Percentiles rank a stretch among this genome's conserved stretches.
phyloP scores from a whole-genome alignment of 2,329 filamentous ascomycete species.

The Pseudocercospora fuligena region DNA sequence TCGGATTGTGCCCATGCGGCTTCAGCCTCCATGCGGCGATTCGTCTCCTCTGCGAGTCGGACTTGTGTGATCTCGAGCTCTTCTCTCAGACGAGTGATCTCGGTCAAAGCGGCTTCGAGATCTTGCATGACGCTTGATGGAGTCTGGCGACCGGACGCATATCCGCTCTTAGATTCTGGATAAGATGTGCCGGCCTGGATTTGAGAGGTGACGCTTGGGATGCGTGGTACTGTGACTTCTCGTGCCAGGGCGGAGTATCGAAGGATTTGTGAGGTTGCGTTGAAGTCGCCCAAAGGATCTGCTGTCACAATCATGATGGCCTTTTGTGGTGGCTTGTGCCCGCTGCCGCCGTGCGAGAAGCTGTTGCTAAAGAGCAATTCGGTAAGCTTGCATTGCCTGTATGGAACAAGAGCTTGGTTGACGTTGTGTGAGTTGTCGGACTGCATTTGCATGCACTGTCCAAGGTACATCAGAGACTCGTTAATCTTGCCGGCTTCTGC shows the following conservation, averaged over 20 bases:
- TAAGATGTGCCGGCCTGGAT: constrained; percentile 52
- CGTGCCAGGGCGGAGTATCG: constrained; percentile 91
- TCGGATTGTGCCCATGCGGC: constrained; percentile 70
- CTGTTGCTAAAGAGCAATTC: constrained; percentile 59
- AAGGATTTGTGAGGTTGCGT: constrained; percentile 93
- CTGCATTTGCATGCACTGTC: constrained; percentile 95
- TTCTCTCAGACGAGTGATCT: constrained; percentile 77
- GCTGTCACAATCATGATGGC: constrained; percentile 96
- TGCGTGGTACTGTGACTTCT: constrained; percentile 87
- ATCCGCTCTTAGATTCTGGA: constrained; percentile 23
- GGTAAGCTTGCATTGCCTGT: constrained; percentile 63
- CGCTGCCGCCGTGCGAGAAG: constrained; percentile 49
- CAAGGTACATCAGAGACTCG: constrained; percentile 96
- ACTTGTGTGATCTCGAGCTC: constrained; percentile 76
- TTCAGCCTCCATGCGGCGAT: constrained; percentile 73
- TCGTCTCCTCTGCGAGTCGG: constrained; percentile 72
- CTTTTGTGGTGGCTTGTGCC: constrained; percentile 74
- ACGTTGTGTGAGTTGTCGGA: constrained; percentile 72
- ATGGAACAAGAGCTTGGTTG: constrained; percentile 69
- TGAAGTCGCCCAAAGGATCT: constrained; percentile 91
- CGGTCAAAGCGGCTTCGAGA: constrained; percentile 79
- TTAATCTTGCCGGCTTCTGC: constrained; percentile 98
- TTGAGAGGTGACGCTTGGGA: constrained; percentile 79
- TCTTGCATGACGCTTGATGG: constrained; percentile 63
- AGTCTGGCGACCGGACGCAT: constrained; percentile 44